phyloP scores from a whole-genome alignment of 192 early-diverging fungal species.

The Diversispora epigaea region DNA sequence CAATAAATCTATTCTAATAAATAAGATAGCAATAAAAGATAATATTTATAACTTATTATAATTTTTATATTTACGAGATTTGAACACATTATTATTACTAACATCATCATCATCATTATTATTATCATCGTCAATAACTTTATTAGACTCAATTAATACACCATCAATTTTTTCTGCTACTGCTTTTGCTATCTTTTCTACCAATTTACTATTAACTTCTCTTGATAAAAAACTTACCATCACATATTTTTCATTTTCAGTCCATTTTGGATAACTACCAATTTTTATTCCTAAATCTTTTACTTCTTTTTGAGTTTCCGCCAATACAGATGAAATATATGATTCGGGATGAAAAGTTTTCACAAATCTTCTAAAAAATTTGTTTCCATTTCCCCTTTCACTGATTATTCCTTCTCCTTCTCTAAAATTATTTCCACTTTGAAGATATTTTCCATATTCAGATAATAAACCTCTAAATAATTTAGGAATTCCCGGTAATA shows the following conservation, averaged over 20 bases:
- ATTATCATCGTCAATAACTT: not conserved
- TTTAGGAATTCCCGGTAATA: conserved; percentile 68
- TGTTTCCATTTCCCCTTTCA: not conserved
- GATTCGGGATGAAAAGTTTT: conserved; percentile 48
- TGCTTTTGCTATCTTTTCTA: conserved; percentile 35
- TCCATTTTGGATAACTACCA: conserved; percentile 58
- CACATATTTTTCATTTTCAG: conserved; percentile 37
- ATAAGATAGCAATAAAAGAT: too few species aligned
- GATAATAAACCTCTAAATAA: conserved; percentile 55
- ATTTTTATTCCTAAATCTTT: conserved; percentile 44
- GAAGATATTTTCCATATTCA: conserved; percentile 37
- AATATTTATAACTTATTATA: too few species aligned
- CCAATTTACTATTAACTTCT: conserved; percentile 32
- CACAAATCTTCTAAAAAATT: conserved; percentile 47
- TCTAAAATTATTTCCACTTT: not conserved
- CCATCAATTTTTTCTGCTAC: conserved; percentile 34
- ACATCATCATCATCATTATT: not conserved
- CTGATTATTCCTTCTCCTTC: not conserved
- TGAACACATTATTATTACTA: not conserved
- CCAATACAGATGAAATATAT: conserved; percentile 47
- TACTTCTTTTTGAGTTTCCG: conserved; percentile 37
- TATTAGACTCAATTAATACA: not conserved
- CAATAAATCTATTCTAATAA: too few species aligned
- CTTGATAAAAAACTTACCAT: conserved; percentile 55
- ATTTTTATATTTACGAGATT: too few species aligned